Evolutionary conservation across 805 yeast genomes (phyloP).

Genomic region (Candida hungchunana): DNA sequence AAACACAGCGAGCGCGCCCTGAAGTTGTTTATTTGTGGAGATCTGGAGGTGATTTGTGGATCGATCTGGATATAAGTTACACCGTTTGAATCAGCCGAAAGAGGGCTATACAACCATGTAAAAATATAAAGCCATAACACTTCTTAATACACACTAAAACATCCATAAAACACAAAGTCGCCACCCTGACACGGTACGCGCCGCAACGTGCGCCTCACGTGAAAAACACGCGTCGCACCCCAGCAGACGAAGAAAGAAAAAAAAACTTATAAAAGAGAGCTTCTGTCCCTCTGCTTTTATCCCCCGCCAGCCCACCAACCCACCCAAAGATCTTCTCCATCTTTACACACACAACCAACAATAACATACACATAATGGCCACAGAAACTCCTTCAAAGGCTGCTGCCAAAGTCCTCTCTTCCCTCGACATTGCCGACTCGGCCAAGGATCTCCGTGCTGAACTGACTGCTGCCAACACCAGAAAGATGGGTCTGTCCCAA

Average conservation of each 20-base stretch:
- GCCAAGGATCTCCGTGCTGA: constrained; percentile 41
- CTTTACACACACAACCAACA: constrained; percentile 1
- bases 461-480: constrained; percentile 38
- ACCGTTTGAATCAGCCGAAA: too few relatives aligned
- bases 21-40: neutral
- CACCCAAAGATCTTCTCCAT: neutral
- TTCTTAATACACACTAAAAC: neutral
- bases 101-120: too few relatives aligned
- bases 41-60: neutral
- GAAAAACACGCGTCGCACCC: constrained; percentile 1
- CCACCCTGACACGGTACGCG: neutral
- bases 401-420: constrained; percentile 53
- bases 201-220: neutral
- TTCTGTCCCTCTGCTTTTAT: neutral
- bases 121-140: neutral
- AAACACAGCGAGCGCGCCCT: neutral
- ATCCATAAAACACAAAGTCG: too few relatives aligned
- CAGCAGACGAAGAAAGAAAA: neutral
- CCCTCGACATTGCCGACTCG: constrained; percentile 44
- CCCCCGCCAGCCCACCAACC: neutral
- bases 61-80: neutral
- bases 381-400: constrained; percentile 67
- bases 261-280: neutral
- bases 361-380: constrained; percentile 25
- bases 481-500: constrained; percentile 27